A percentile compares a stretch with the other conserved stretches of the same genome.
Conservation (phyloP, 768 basidiomycete species). For the Tricholoma terreum region DNA sequence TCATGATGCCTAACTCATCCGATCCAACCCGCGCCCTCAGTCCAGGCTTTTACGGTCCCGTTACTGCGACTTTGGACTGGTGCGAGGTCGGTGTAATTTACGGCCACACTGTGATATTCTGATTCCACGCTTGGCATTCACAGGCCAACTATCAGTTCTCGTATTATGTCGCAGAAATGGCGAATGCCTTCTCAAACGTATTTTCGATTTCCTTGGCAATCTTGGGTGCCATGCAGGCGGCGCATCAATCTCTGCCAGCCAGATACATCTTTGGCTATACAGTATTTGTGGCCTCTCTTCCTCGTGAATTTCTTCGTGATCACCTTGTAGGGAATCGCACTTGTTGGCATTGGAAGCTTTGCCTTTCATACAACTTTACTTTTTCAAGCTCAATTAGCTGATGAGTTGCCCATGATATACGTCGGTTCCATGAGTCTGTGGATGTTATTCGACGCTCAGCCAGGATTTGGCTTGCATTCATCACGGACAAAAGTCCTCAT, state of each 20-base stretch:
- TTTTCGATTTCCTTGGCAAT: constrained; percentile 54
- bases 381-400: constrained; percentile 75
- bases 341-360: constrained; percentile 75
- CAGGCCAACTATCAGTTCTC: constrained; percentile 79
- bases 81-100: constrained; percentile 50
- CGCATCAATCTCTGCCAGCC: constrained; percentile 33
- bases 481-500: constrained; percentile 39
- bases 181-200: constrained; percentile 72
- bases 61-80: constrained; percentile 73
- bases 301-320: neutral
- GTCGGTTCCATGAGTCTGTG: constrained; percentile 59
- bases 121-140: neutral
- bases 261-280: constrained; percentile 42
- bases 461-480: constrained; percentile 43
- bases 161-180: constrained; percentile 73
- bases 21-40: constrained; percentile 30
- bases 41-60: constrained; percentile 56
- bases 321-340: constrained; percentile 50
- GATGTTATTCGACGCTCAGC: constrained; percentile 55
- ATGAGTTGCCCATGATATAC: constrained; percentile 83
- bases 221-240: constrained; percentile 40
- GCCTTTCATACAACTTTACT: constrained; percentile 76
- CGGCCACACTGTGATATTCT: neutral
- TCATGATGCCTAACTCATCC: neutral
- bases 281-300: constrained; percentile 24